These are phyloP conservation scores for Aspergillus pseudoterreus DNA, from an alignment of 2,329 filamentous ascomycete genomes.

Conservation along the genomic window DNA sequence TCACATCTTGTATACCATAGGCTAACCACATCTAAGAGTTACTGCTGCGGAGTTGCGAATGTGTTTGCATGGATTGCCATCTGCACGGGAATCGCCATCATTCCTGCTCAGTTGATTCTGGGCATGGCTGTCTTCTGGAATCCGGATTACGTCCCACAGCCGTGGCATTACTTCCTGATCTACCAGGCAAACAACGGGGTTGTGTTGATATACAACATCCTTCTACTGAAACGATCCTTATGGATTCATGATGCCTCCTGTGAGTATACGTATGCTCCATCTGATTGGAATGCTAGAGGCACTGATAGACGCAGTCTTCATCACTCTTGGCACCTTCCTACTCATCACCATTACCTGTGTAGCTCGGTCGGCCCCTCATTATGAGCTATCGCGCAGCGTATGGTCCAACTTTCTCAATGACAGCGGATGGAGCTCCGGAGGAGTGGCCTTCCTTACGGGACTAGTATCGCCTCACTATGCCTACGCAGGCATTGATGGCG, in stretches of 20 bases:
- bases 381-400: background rate
- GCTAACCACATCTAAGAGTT: constrained; percentile 31
- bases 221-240: constrained; percentile 5
- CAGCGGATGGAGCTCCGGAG: constrained; percentile 10
- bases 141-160: constrained; percentile 12
- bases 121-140: constrained; percentile 14
- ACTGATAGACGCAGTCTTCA: background rate
- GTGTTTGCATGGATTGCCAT: constrained; percentile 24
- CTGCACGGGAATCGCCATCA: constrained; percentile 18
- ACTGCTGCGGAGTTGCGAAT: constrained; percentile 21
- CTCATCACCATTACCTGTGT: background rate
- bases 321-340: background rate
- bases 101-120: constrained; percentile 18
- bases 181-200: constrained; percentile 20
- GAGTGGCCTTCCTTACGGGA: constrained; percentile 39
- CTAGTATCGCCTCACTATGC: constrained; percentile 37
- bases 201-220: constrained; percentile 19
- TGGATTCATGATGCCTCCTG: constrained; percentile 17
- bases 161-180: constrained; percentile 22
- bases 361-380: background rate
- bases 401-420: background rate
- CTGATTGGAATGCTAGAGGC: too few relatives aligned
- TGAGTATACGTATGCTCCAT: constrained; percentile 5
- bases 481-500: constrained; percentile 32
- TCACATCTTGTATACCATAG: background rate